These are phyloP conservation scores for Yamadazyma friedrichii DNA, from an alignment of 1,139 yeast genomes.

Conservation along the genomic window DNA sequence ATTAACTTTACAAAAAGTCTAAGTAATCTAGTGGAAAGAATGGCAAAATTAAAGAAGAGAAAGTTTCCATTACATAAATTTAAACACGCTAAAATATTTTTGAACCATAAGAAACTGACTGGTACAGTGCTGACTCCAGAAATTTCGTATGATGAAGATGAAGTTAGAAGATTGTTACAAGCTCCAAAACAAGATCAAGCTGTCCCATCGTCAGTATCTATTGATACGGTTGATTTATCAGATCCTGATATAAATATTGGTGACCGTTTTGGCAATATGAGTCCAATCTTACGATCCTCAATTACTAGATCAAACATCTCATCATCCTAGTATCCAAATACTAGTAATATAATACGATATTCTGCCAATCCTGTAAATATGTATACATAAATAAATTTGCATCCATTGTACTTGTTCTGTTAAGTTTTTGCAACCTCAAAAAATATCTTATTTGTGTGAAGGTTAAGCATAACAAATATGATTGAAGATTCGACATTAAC, in stretches of 20 bases:
- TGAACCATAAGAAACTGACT: not conserved
- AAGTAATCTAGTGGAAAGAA: constrained; percentile 15
- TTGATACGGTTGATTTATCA: constrained; percentile 1
- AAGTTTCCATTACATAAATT: constrained; percentile 7
- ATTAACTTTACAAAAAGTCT: constrained; percentile 12
- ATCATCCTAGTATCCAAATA: too few species aligned
- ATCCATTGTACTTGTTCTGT: too few species aligned
- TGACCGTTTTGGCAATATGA: not conserved
- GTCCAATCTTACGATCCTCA: too few species aligned
- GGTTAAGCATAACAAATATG: too few species aligned
- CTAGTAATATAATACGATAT: too few species aligned
- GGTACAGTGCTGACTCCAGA: constrained; percentile 6
- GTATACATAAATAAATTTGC: too few species aligned
- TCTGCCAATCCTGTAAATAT: too few species aligned
- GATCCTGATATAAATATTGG: constrained; percentile 9
- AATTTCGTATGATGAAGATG: constrained; percentile 11
- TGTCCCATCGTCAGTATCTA: not conserved
- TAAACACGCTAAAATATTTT: constrained; percentile 8
- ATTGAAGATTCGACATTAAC: too few species aligned
- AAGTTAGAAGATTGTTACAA: constrained; percentile 9
- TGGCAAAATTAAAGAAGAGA: constrained; percentile 12
- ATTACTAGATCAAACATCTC: too few species aligned
- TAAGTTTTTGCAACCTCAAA: too few species aligned
- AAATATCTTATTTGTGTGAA: too few species aligned
- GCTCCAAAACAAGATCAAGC: constrained; percentile 7